These are phyloP conservation scores for Ogataea paraovalis DNA, from an alignment of 805 yeast species.

Conservation along the genomic window DNA sequence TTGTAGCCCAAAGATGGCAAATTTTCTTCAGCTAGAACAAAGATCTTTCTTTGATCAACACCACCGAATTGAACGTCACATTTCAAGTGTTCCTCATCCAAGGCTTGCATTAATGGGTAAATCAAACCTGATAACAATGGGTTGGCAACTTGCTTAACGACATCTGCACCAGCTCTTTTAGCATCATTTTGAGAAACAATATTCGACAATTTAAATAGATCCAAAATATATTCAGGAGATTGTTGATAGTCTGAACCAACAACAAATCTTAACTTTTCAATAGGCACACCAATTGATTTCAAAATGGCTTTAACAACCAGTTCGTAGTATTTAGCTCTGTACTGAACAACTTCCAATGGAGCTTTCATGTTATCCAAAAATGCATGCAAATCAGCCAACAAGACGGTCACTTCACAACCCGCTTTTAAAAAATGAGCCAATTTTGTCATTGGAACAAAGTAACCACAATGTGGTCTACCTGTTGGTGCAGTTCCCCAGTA, in stretches of 20 bases:
- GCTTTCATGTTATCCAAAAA: constrained; percentile 98
- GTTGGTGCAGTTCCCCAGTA: constrained; percentile 99
- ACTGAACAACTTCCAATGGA: constrained; percentile 81
- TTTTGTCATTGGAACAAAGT: constrained; percentile 97
- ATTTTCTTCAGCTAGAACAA: constrained; percentile 94
- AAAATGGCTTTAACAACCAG: constrained; percentile 78
- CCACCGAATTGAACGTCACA: constrained; percentile 98
- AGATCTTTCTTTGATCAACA: constrained; percentile 97
- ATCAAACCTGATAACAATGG: constrained; percentile 91
- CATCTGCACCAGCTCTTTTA: constrained; percentile 99
- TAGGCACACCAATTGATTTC: constrained; percentile 83
- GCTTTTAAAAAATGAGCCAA: constrained; percentile 92
- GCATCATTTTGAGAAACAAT: constrained; percentile 91
- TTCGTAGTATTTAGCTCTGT: constrained; percentile 90
- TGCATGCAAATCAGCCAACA: constrained; percentile 94
- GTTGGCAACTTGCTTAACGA: constrained; percentile 93
- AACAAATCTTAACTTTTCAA: constrained; percentile 79
- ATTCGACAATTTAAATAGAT: constrained; percentile 81
- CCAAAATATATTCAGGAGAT: constrained; percentile 75
- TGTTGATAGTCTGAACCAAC: constrained; percentile 90
- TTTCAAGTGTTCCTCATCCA: constrained; percentile 86
- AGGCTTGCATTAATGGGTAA: constrained; percentile 98
- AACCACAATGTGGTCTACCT: constrained; percentile 98
- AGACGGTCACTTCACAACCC: constrained; percentile 89
- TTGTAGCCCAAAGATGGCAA: constrained; percentile 84